Conservation (phyloP, 495 filamentous ascomycete genomes). For the Talaromyces ruber region DNA sequence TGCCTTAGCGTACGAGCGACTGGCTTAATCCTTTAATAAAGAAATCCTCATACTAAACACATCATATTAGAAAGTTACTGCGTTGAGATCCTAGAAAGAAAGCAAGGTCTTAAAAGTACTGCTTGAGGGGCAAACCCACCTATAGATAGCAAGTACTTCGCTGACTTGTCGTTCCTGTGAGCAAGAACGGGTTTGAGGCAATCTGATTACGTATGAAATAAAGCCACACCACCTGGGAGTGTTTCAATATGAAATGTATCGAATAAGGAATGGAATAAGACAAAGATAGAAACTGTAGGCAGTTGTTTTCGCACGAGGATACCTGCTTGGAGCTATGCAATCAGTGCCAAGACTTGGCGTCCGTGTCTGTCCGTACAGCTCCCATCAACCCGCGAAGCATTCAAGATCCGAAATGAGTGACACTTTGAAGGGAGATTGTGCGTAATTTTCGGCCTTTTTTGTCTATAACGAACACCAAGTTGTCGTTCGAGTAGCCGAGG, state of each 20-base stretch:
- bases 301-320: background rate
- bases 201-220: background rate
- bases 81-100: background rate
- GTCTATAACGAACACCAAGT: background rate
- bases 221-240: background rate
- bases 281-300: background rate
- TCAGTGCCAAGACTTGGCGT: background rate
- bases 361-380: background rate
- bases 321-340: background rate
- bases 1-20: background rate
- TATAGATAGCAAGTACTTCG: background rate
- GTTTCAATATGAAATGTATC: background rate
- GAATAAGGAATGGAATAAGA: background rate
- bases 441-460: background rate
- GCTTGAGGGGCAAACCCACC: constrained; percentile 3
- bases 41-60: background rate
- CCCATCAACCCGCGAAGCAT: background rate
- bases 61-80: background rate
- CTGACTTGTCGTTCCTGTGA: background rate
- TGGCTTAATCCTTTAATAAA: background rate
- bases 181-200: background rate
- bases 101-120: background rate
- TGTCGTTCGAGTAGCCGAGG: background rate
- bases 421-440: background rate
- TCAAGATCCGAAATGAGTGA: background rate